These are phyloP conservation scores for Alternaria solani DNA, from an alignment of 2,329 filamentous ascomycete species.

Conservation along the genomic window DNA sequence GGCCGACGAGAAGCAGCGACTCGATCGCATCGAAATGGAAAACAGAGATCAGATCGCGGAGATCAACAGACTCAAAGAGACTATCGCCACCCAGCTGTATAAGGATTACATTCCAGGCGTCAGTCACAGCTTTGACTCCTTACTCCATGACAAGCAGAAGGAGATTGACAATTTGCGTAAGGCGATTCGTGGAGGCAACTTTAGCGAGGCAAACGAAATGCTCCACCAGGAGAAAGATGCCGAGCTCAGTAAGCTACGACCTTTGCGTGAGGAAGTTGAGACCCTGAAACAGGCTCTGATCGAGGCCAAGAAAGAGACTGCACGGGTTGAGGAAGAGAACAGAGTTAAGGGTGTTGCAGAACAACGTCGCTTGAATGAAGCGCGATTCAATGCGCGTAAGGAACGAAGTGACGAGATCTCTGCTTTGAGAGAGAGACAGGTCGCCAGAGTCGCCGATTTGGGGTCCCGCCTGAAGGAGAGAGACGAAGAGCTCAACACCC, in stretches of 20 bases:
- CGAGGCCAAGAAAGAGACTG: not conserved
- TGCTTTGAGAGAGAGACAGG: not conserved
- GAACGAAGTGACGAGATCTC: not conserved
- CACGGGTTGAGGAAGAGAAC: not conserved
- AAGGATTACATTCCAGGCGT: not conserved
- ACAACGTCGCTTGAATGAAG: not conserved
- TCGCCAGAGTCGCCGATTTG: not conserved
- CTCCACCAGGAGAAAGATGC: conserved; percentile 2
- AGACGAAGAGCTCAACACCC: not conserved
- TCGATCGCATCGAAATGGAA: not conserved
- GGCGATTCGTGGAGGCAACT: not conserved
- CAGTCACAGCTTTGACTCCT: not conserved
- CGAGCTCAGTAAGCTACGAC: not conserved
- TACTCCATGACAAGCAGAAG: not conserved
- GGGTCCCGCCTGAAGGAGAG: not conserved
- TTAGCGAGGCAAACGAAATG: not conserved
- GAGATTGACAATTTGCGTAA: not conserved
- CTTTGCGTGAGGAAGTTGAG: not conserved
- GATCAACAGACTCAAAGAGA: not conserved
- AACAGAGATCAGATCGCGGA: not conserved
- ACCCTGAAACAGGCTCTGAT: not conserved
- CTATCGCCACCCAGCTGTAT: not conserved
- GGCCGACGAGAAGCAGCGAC: not conserved
- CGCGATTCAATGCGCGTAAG: not conserved
- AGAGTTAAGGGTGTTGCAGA: conserved; percentile 4